Evolutionary conservation across 2,329 filamentous ascomycete genomes (phyloP).

Genomic region (Penicillium sp.): DNA sequence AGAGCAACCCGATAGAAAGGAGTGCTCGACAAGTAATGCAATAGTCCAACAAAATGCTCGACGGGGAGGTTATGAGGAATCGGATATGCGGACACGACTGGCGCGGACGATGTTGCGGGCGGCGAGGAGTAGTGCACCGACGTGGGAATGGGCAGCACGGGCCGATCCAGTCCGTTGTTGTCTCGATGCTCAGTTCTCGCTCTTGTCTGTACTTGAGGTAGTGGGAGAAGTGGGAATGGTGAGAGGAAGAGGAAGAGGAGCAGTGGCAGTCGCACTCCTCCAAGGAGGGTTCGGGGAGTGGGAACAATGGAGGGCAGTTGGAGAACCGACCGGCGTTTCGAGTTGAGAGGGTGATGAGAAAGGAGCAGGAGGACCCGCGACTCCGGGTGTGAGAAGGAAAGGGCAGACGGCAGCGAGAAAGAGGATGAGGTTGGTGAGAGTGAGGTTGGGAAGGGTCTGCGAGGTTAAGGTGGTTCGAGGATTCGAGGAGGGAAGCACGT

Average conservation of each 20-base stretch:
- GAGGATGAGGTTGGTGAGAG: conserved; percentile 6
- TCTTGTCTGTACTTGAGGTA: no score
- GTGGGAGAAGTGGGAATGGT: no score
- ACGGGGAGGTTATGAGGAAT: no score
- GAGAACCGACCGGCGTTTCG: conserved; percentile 22
- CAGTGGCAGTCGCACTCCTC: neutral
- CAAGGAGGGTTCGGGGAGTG: conserved; percentile 9
- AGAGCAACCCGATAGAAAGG: no score
- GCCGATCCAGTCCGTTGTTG: neutral
- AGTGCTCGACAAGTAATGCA: no score
- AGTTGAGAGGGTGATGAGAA: neutral
- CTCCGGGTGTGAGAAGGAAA: no score
- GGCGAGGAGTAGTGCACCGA: neutral
- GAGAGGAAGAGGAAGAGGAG: no score
- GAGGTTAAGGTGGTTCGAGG: neutral
- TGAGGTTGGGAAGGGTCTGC: conserved; percentile 1
- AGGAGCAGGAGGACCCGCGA: no score
- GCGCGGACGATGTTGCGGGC: neutral
- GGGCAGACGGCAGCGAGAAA: conserved; percentile 1
- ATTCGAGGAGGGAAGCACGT: neutral
- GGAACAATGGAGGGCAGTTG: neutral
- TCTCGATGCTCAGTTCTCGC: no score
- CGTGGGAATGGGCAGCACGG: conserved; percentile 1
- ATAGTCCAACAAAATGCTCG: no score
- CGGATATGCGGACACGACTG: no score